Conservation (phyloP, 2,329 filamentous ascomycete species). For the Trichoderma sp. region DNA sequence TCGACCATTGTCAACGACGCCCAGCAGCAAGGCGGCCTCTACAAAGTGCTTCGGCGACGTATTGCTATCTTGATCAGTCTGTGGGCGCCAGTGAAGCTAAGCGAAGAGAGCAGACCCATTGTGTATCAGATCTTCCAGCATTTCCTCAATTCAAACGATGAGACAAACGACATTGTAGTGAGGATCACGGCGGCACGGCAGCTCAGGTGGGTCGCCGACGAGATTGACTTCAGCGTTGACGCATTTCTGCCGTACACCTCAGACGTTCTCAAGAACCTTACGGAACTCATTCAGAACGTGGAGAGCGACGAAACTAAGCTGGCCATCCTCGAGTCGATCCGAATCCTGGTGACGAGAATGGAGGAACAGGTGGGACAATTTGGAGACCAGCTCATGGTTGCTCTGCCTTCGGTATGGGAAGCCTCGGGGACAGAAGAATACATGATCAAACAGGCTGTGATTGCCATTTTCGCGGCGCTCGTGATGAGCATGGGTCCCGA, state of each 20-base stretch:
- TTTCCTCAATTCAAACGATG: slow-evolving; percentile 73
- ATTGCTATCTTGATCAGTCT: slow-evolving; percentile 86
- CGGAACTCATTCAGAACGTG: slow-evolving; percentile 75
- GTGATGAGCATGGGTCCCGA: slow-evolving; percentile 80
- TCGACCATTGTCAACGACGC: slow-evolving; percentile 76
- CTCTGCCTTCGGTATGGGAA: slow-evolving; percentile 81
- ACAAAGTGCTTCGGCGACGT: slow-evolving; percentile 80
- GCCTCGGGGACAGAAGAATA: slow-evolving; percentile 76
- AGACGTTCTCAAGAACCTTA: slow-evolving; percentile 67
- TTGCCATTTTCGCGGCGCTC: slow-evolving; percentile 79
- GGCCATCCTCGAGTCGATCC: slow-evolving; percentile 81
- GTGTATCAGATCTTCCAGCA: slow-evolving; percentile 90
- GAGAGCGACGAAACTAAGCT: slow-evolving; percentile 86
- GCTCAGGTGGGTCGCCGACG: slow-evolving; percentile 75
- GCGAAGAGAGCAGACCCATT: slow-evolving; percentile 63
- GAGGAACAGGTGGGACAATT: slow-evolving; percentile 67
- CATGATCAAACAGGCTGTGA: slow-evolving; percentile 89
- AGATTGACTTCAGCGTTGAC: slow-evolving; percentile 75
- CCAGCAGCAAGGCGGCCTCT: slow-evolving; percentile 59
- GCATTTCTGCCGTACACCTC: slow-evolving; percentile 75
- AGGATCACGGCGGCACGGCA: slow-evolving; percentile 86
- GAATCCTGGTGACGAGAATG: slow-evolving; percentile 75
- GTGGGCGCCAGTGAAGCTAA: slow-evolving; percentile 80
- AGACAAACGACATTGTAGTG: slow-evolving; percentile 85
- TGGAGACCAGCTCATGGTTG: slow-evolving; percentile 76